A percentile compares a stretch with the other conserved stretches of the same genome.
These are phyloP conservation scores for Thoreauomyces humboldtii DNA, from an alignment of 192 early-diverging fungal species.

Conservation along the genomic window DNA sequence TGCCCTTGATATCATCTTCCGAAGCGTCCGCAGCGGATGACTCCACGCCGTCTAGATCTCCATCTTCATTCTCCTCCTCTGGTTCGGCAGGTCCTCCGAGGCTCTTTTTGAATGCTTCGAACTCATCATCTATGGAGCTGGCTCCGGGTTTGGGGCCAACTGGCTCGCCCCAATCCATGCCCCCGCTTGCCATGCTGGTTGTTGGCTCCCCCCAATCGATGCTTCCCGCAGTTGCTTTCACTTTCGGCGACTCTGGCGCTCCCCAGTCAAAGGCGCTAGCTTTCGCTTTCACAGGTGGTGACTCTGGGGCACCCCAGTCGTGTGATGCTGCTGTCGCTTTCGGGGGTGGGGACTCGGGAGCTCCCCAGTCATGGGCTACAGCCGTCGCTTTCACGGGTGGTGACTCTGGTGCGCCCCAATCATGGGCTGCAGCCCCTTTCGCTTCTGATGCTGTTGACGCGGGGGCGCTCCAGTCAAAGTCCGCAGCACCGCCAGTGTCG, in stretches of 20 bases:
- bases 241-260: conserved; percentile 22
- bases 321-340: not conserved
- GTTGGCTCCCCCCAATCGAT: conserved; percentile 48
- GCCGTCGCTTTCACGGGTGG: not conserved
- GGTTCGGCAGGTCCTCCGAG: conserved; percentile 25
- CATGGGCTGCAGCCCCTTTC: conserved; percentile 4
- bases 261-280: conserved; percentile 38
- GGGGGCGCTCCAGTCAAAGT: conserved; percentile 8
- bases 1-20: not conserved
- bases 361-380: conserved; percentile 36
- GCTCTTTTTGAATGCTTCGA: conserved; percentile 47
- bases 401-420: conserved; percentile 31
- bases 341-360: conserved; percentile 17
- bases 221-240: conserved; percentile 7
- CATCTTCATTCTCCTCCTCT: conserved; percentile 18
- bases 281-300: not conserved
- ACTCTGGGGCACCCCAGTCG: conserved; percentile 30
- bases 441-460: not conserved
- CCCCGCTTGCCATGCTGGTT: conserved; percentile 5
- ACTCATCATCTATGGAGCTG: conserved; percentile 38
- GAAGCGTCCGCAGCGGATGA: not conserved
- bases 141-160: not conserved
- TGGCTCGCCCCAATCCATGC: conserved; percentile 48
- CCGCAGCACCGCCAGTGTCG: conserved; percentile 10
- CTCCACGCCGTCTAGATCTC: conserved; percentile 15